A percentile compares a stretch with the other conserved stretches of the same genome.
phyloP scores from a whole-genome alignment of 139 green algal genomes.

The Diplosphaera chodatii region DNA sequence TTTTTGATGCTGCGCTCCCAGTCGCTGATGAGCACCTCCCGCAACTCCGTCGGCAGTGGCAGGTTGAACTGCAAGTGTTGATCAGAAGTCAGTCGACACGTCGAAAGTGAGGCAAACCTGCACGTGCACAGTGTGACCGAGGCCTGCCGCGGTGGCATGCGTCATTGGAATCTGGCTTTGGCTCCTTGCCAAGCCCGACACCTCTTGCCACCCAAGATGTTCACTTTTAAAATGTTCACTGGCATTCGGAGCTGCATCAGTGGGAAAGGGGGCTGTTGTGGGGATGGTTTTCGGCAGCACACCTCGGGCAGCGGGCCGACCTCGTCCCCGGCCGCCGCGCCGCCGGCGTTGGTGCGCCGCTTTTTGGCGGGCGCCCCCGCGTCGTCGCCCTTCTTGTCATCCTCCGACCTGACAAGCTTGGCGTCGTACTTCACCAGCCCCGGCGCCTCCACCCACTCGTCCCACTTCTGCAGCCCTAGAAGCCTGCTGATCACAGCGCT shows the following conservation, averaged over 20 bases:
- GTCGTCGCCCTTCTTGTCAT: neutral
- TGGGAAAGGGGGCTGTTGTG: too few relatives aligned
- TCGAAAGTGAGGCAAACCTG: too few relatives aligned
- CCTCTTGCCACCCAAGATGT: too few relatives aligned
- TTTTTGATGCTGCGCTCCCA: conserved; percentile 50
- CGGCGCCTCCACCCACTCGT: conserved; percentile 70
- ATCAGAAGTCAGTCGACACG: too few relatives aligned
- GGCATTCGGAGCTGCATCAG: too few relatives aligned
- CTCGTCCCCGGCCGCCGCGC: neutral
- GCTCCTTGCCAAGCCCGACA: too few relatives aligned
- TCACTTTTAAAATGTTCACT: too few relatives aligned
- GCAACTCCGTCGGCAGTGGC: conserved; percentile 50
- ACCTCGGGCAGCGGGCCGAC: neutral
- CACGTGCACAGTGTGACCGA: too few relatives aligned
- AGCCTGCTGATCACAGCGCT: too few relatives aligned
- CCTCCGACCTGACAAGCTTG: conserved; percentile 13
- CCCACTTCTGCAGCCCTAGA: conserved; percentile 63
- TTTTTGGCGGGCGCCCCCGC: conserved; percentile 3
- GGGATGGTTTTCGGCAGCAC: too few relatives aligned
- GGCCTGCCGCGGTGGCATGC: too few relatives aligned
- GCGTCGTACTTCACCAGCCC: conserved; percentile 25
- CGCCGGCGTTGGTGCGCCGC: neutral
- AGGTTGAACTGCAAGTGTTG: conserved; percentile 17
- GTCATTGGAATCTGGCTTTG: too few relatives aligned
- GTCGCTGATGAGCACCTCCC: conserved; percentile 72